phyloP scores from a whole-genome alignment of 306 rosid species.

The Begonia loranthoides region DNA sequence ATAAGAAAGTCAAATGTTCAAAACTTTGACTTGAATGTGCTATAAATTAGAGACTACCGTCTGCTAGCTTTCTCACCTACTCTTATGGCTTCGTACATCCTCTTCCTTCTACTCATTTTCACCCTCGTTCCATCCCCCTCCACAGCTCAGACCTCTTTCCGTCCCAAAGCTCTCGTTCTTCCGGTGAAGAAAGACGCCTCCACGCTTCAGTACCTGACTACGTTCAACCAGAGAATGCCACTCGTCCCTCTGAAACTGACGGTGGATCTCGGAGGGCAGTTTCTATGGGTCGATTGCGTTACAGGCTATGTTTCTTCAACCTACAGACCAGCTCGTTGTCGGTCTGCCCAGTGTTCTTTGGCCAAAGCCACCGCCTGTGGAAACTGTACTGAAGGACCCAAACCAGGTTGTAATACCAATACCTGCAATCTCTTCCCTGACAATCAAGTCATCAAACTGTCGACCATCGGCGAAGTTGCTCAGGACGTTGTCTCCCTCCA shows the following conservation, averaged over 20 bases:
- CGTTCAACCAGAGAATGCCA: constrained; percentile 47
- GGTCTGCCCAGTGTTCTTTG: constrained; percentile 35
- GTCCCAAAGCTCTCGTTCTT: constrained; percentile 41
- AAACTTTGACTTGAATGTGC: too few relatives aligned
- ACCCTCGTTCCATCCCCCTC: constrained; percentile 11
- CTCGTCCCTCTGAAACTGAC: constrained; percentile 42
- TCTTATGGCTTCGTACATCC: constrained; percentile 19
- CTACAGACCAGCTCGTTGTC: constrained; percentile 27
- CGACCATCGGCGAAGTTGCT: constrained; percentile 22
- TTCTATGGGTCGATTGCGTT: constrained; percentile 48
- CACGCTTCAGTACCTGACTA: constrained; percentile 19
- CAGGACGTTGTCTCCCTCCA: constrained; percentile 31
- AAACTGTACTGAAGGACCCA: constrained; percentile 9
- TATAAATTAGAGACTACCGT: too few relatives aligned
- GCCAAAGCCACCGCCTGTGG: constrained; percentile 3
- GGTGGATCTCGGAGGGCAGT: constrained; percentile 42
- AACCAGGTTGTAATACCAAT: constrained; percentile 34
- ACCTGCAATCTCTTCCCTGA: constrained; percentile 16
- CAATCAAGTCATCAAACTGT: constrained; percentile 20
- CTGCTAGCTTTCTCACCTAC: neutral
- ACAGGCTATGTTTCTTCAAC: constrained; percentile 31
- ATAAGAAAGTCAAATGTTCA: too few relatives aligned
- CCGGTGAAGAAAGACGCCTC: constrained; percentile 29
- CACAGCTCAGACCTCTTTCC: constrained; percentile 31
- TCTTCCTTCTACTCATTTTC: constrained; percentile 2